Conservation (phyloP, 139 green algal species). For the Pedinophyceae sp. region DNA sequence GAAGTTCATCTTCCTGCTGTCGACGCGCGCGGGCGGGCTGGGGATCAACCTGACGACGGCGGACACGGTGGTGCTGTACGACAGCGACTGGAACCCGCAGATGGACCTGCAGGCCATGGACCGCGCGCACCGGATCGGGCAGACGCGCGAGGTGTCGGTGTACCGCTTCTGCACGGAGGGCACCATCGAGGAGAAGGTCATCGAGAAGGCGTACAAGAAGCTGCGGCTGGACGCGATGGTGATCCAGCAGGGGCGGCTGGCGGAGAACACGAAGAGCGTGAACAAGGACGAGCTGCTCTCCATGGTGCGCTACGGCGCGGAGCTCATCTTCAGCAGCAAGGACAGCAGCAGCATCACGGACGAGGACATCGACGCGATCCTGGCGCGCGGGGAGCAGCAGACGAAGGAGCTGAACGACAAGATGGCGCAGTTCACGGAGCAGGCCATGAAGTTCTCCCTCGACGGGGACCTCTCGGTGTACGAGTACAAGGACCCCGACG, state of each 20-base stretch:
- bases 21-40: conserved; percentile 82
- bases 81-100: conserved; percentile 82
- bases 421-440: conserved; percentile 88
- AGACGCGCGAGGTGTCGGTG: conserved; percentile 99
- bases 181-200: conserved; percentile 99
- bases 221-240: conserved; percentile 94
- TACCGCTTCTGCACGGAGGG: conserved; percentile 96
- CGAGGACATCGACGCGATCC: conserved; percentile 90
- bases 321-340: conserved; percentile 82
- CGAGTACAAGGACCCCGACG: conserved; percentile 61
- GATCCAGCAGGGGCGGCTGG: conserved; percentile 96
- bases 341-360: conserved; percentile 47
- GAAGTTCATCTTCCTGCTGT: conserved; percentile 93
- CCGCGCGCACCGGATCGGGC: conserved; percentile 92
- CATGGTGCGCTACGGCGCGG: conserved; percentile 97
- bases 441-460: conserved; percentile 86
- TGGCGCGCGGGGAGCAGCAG: conserved; percentile 76
- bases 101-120: conserved; percentile 97
- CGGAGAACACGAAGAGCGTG: conserved; percentile 69
- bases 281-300: conserved; percentile 96
- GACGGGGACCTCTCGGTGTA: conserved; percentile 72
- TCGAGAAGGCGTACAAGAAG: conserved; percentile 99
- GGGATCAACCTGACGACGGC: conserved; percentile 95
- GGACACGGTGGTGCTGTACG: conserved; percentile 94
- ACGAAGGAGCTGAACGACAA: conserved; percentile 89